Conservation (phyloP, 805 yeast species). For the Nakazawaea molendinolei region DNA sequence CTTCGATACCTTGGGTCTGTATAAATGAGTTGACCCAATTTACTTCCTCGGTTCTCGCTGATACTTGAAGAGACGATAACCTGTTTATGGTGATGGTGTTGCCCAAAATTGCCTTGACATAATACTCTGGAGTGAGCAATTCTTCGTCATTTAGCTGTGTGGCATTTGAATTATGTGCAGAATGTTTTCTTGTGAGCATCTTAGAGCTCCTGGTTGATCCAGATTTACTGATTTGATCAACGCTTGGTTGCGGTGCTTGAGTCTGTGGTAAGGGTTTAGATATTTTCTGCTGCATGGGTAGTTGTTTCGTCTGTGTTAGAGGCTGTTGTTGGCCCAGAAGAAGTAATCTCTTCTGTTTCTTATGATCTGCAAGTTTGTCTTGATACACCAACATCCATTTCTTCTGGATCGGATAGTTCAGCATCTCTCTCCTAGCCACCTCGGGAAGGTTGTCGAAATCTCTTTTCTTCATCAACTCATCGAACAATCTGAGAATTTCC, state of each 20-base stretch:
- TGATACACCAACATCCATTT: conserved; percentile 91
- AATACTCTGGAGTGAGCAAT: conserved; percentile 57
- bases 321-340: conserved; percentile 6
- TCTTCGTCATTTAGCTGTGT: conserved; percentile 11
- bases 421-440: conserved; percentile 71
- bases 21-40: conserved; percentile 83
- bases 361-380: conserved; percentile 72
- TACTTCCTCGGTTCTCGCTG: conserved; percentile 71
- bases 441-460: conserved; percentile 62
- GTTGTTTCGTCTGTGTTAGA: background rate
- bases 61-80: conserved; percentile 81
- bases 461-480: conserved; percentile 75
- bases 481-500: conserved; percentile 68
- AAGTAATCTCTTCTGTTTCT: conserved; percentile 31
- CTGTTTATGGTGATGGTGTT: conserved; percentile 63
- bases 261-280: background rate
- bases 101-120: conserved; percentile 67
- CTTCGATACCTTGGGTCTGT: conserved; percentile 82
- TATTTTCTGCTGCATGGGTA: background rate
- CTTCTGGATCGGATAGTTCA: conserved; percentile 64
- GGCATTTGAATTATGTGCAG: no score
- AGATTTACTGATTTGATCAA: no score
- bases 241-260: no score
- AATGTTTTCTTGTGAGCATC: conserved; percentile 1
- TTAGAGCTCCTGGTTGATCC: conserved; percentile 5